phyloP scores from a whole-genome alignment of 257 asterid species.

The Fraxinus excelsior region DNA sequence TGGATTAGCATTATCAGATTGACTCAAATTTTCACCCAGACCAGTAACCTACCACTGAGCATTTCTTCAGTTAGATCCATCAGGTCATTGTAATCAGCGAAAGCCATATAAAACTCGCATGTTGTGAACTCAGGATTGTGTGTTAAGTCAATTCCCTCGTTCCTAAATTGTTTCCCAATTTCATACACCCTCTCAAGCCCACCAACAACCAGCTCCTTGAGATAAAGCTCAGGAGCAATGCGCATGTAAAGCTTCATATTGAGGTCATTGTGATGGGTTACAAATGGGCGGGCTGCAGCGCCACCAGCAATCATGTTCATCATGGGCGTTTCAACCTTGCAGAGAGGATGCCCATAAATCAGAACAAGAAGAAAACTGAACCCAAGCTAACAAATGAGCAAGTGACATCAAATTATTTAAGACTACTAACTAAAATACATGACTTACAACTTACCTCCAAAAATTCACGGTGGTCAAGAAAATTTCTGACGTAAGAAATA shows the following conservation, averaged over 20 bases:
- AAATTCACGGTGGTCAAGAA: slow-evolving; percentile 66
- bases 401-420: not conserved
- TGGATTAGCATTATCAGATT: not conserved
- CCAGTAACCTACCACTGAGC: slow-evolving; percentile 49
- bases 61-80: slow-evolving; percentile 82
- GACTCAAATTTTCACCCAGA: not conserved
- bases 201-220: slow-evolving; percentile 86
- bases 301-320: slow-evolving; percentile 92
- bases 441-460: slow-evolving; percentile 59
- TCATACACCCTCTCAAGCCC: slow-evolving; percentile 91
- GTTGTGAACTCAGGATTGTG: slow-evolving; percentile 95
- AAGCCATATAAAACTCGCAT: slow-evolving; percentile 93
- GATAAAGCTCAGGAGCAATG: slow-evolving; percentile 83
- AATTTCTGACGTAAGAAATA: slow-evolving; percentile 62
- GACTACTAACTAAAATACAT: not conserved
- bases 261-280: slow-evolving; percentile 83
- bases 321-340: slow-evolving; percentile 93
- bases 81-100: slow-evolving; percentile 83
- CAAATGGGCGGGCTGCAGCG: slow-evolving; percentile 93
- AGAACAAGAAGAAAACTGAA: slow-evolving; percentile 12
- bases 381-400: not conserved
- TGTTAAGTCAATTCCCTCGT: slow-evolving; percentile 89
- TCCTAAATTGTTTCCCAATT: slow-evolving; percentile 89
- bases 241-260: slow-evolving; percentile 84
- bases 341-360: not conserved